phyloP scores from a whole-genome alignment of 805 yeast species.

The Candida golubevii region DNA sequence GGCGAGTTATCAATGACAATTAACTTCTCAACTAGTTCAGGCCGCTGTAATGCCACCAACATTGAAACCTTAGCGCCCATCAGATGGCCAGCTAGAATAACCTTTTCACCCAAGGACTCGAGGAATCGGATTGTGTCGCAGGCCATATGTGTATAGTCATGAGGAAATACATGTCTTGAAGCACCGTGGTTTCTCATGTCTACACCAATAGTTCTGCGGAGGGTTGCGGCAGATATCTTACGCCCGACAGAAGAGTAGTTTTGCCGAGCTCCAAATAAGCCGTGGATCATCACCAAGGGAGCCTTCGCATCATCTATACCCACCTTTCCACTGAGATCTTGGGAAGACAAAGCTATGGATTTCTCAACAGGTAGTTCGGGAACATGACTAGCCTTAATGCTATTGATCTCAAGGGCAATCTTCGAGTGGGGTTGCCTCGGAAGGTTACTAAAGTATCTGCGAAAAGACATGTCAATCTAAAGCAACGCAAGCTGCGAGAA shows the following conservation, averaged over 20 bases:
- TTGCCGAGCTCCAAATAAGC: constrained; percentile 48
- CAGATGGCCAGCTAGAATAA: constrained; percentile 46
- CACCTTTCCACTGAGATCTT: constrained; percentile 7
- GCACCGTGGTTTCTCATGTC: constrained; percentile 58
- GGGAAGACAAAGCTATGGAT: constrained; percentile 3
- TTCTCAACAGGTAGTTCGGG: constrained; percentile 7
- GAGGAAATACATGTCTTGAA: constrained; percentile 42
- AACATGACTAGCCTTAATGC: not conserved
- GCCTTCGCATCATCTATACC: constrained; percentile 11
- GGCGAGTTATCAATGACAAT: constrained; percentile 51
- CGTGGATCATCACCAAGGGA: constrained; percentile 49
- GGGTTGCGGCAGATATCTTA: constrained; percentile 25
- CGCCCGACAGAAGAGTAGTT: constrained; percentile 41
- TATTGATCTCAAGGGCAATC: not conserved
- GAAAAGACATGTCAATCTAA: constrained; percentile 1
- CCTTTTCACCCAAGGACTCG: constrained; percentile 16
- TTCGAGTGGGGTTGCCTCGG: too few species aligned
- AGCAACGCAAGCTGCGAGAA: too few species aligned
- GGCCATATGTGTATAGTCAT: constrained; percentile 41
- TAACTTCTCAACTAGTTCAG: constrained; percentile 36
- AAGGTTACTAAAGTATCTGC: constrained; percentile 1
- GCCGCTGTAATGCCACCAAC: constrained; percentile 38
- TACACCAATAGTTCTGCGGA: constrained; percentile 35
- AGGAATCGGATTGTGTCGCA: constrained; percentile 39
- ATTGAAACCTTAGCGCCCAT: constrained; percentile 61